Evolutionary conservation across 2,329 filamentous ascomycete species (phyloP), one percentile per base, ranked within the genome.

Genomic region (Penicillium corylophilum): DNA sequence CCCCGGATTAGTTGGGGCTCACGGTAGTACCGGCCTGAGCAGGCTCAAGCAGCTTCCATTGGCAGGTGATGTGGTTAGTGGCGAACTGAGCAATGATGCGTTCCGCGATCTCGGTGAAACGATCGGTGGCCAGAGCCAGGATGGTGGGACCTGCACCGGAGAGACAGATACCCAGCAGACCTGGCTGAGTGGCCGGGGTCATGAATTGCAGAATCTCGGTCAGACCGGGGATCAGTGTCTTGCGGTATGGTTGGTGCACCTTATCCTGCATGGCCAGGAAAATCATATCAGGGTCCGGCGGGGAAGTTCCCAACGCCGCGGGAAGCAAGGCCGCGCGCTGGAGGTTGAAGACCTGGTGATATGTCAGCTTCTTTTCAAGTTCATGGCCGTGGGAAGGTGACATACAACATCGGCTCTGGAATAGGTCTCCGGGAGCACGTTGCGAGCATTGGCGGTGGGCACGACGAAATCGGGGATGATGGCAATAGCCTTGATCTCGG

Each of bases 231-330:
- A 99, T 95, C 56, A 99, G 82, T 2, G 83, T 87, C 74, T 94
- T 87, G 48, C 94, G 87, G 77, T 99, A 97, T 39, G 91, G 94
- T 74, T 99, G 94, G 76, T 99, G 94, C 55, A 99, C 85, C 75
- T 92, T 95, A 78, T 99, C 94, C 76, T 97, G 94, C 94, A 99
- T 99, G 42, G 92, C 93, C 43, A 95, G 85, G 77, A 95, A 95
- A 71, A 99, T 99, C 73, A 95, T 87, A 64, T 95, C 87, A 20
- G 94, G 87, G 68, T 96, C 88, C 1, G 92, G 93, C 9, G 94
- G 93, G 7, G 89, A 93, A 70, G 90, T 87, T 58, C 92, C 91
- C 41, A 99, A 81, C 1, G 92, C 92, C 10, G 91, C 90, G 28
- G 93, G 92, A 12, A 99, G 82, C 44, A 99, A 82, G 2, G 93